phyloP scores from a whole-genome alignment of 371 early-diverging fungal species.

The Mortierella sp. region DNA sequence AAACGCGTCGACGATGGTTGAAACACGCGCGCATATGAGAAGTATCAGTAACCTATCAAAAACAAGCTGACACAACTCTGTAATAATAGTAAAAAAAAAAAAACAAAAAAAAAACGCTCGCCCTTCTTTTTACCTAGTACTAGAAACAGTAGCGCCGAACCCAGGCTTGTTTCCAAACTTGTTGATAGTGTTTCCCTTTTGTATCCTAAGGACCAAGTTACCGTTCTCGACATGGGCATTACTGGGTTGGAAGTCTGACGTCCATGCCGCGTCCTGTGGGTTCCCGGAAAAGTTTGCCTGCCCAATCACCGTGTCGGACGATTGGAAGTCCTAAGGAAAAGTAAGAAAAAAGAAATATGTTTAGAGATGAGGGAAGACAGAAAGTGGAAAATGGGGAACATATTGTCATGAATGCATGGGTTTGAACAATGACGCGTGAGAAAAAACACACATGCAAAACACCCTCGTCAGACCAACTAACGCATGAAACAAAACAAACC shows the following conservation, averaged over 20 bases:
- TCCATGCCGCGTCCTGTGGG: conserved; percentile 63
- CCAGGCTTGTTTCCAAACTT: conserved; percentile 61
- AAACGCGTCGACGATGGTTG: background rate
- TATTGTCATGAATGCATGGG: no score
- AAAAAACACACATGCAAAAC: background rate
- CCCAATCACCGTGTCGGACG: conserved; percentile 54
- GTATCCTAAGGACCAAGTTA: conserved; percentile 60
- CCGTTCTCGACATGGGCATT: conserved; percentile 63
- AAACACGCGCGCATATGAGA: no score
- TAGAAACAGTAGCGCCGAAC: conserved; percentile 74
- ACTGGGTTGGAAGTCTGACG: conserved; percentile 68
- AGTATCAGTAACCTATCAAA: no score
- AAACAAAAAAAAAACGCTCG: background rate
- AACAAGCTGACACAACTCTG: no score
- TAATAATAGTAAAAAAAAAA: background rate
- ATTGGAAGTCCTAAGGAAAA: conserved; percentile 38
- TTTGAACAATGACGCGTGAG: background rate
- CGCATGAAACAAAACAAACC: no score
- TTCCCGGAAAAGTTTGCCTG: conserved; percentile 65
- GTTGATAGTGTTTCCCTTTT: conserved; percentile 49
- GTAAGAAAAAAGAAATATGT: background rate
- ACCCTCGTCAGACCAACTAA: no score
- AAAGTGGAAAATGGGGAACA: background rate
- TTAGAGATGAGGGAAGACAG: background rate
- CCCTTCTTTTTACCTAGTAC: conserved; percentile 45